These are phyloP conservation scores for Akanthomyces lecanii DNA, from an alignment of 2,329 filamentous ascomycete genomes.

Conservation along the genomic window DNA sequence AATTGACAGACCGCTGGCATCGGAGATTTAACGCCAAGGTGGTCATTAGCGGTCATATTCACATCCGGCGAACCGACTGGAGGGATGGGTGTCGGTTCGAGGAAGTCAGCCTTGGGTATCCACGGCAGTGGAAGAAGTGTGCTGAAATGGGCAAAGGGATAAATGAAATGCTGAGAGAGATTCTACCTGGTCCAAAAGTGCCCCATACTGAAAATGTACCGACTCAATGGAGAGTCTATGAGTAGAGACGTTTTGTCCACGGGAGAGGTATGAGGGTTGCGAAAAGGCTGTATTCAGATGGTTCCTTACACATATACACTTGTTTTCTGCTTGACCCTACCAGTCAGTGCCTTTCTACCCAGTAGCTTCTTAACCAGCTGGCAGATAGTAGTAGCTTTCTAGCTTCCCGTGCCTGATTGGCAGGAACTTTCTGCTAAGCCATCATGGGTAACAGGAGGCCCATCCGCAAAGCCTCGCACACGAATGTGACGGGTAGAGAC, in stretches of 20 bases:
- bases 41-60: constrained; percentile 34
- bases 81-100: constrained; percentile 34
- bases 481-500: no score
- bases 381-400: no score
- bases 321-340: no score
- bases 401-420: no score
- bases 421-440: no score
- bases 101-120: constrained; percentile 36
- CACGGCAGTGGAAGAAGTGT: constrained; percentile 33
- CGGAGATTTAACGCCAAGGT: constrained; percentile 31
- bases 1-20: constrained; percentile 34
- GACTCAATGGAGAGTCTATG: constrained; percentile 14
- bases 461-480: no score
- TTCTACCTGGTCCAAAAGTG: constrained; percentile 17
- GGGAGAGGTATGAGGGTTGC: no score
- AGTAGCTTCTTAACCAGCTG: no score
- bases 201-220: neutral
- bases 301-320: no score
- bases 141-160: constrained; percentile 28
- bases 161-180: constrained; percentile 33
- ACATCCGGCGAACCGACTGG: constrained; percentile 37
- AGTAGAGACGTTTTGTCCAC: neutral
- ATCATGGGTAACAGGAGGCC: no score
- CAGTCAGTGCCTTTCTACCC: no score
- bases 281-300: no score